phyloP scores from a whole-genome alignment of 352 stramenopile species.

The Pythium dissotocum region DNA sequence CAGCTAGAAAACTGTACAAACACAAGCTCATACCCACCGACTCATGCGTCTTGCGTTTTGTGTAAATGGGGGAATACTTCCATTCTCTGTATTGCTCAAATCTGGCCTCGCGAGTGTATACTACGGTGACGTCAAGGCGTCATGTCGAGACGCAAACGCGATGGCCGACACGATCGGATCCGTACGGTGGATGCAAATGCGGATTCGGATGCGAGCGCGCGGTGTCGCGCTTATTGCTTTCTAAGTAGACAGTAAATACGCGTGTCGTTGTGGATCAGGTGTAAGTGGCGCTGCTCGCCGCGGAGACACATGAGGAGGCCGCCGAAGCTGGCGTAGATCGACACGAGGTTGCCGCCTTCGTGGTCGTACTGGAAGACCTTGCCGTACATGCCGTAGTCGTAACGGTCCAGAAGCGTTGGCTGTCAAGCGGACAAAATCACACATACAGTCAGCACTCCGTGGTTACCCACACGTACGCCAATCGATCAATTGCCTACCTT shows the following conservation, averaged over 20 bases:
- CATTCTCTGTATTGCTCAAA: constrained; percentile 4
- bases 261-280: constrained; percentile 97
- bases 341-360: constrained; percentile 92
- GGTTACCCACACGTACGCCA: neutral
- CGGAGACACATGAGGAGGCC: constrained; percentile 97
- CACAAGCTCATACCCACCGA: neutral
- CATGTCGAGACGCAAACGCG: neutral
- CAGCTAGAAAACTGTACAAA: constrained; percentile 6
- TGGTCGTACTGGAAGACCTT: constrained; percentile 98
- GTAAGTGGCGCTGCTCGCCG: constrained; percentile 95
- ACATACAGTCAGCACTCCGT: constrained; percentile 3
- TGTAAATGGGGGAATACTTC: neutral
- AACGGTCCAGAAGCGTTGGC: constrained; percentile 95
- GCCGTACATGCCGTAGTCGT: constrained; percentile 99
- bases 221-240: constrained; percentile 67
- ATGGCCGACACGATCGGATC: neutral
- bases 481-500: constrained; percentile 47
- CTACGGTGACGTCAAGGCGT: neutral
- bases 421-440: constrained; percentile 7
- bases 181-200: neutral
- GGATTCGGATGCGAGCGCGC: neutral
- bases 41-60: neutral
- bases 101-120: neutral
- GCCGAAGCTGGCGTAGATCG: constrained; percentile 96
- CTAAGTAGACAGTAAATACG: constrained; percentile 93